These are phyloP conservation scores for Pichia sp. DNA, from an alignment of 1,139 yeast species.

Conservation along the genomic window DNA sequence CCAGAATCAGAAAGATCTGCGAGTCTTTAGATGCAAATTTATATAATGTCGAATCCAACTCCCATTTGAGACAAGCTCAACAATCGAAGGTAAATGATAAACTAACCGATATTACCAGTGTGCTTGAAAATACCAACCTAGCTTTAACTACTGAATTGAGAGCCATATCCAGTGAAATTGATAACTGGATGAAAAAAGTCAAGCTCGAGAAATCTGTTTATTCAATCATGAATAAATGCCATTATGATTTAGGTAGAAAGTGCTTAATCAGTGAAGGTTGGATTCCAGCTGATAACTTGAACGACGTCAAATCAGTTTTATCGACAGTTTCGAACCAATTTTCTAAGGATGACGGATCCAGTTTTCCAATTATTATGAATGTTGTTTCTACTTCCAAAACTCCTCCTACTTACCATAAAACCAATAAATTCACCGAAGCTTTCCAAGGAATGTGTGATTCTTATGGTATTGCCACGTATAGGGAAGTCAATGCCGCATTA, in stretches of 20 bases:
- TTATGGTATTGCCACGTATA: conserved; percentile 68
- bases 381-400: conserved; percentile 56
- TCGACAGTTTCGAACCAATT: conserved; percentile 25
- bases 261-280: conserved; percentile 73
- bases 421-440: conserved; percentile 68
- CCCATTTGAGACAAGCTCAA: conserved; percentile 44
- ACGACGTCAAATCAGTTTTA: conserved; percentile 25
- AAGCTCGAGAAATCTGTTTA: conserved; percentile 68
- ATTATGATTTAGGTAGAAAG: conserved; percentile 56
- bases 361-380: conserved; percentile 58
- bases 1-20: conserved; percentile 42
- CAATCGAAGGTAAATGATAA: conserved; percentile 42
- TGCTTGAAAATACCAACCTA: conserved; percentile 45
- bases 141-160: conserved; percentile 62
- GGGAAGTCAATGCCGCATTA: conserved; percentile 75
- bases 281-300: conserved; percentile 58
- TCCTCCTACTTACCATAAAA: conserved; percentile 74
- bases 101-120: conserved; percentile 50
- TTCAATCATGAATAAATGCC: conserved; percentile 57
- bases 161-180: conserved; percentile 57
- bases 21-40: conserved; percentile 44
- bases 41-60: conserved; percentile 39
- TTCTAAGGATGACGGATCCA: conserved; percentile 20
- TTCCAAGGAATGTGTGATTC: conserved; percentile 76
- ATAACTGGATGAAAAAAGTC: conserved; percentile 60